phyloP scores from a whole-genome alignment of 108 stramenopile species.

The Schizochytrium sp. region DNA sequence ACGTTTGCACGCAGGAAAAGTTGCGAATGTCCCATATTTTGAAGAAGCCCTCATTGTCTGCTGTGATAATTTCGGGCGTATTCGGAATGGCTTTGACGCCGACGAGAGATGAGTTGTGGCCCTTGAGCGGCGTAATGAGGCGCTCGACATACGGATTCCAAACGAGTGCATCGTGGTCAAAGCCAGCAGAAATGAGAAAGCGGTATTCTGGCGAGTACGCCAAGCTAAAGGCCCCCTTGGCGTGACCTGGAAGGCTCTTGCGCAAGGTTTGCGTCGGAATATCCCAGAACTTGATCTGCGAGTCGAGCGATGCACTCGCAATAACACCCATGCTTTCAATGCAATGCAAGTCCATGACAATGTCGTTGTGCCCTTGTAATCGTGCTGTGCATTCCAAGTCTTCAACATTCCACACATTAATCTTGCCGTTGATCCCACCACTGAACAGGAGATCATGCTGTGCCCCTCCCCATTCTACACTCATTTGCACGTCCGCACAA shows the following conservation, averaged over 20 bases:
- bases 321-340: conserved; percentile 42
- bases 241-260: conserved; percentile 40
- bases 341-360: conserved; percentile 43
- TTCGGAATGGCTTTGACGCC: conserved; percentile 44
- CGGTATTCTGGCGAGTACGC: conserved; percentile 44
- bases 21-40: conserved; percentile 54
- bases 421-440: conserved; percentile 34
- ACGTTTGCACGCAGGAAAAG: conserved; percentile 51
- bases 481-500: conserved; percentile 40
- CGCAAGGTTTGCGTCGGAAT: conserved; percentile 43
- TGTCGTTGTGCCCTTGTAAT: conserved; percentile 43
- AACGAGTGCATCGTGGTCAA: conserved; percentile 52
- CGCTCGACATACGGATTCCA: conserved; percentile 52
- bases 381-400: conserved; percentile 22
- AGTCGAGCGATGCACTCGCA: conserved; percentile 45
- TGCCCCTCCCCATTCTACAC: conserved; percentile 32
- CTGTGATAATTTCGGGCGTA: conserved; percentile 49
- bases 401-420: conserved; percentile 38
- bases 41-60: conserved; percentile 36
- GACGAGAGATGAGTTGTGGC: conserved; percentile 42
- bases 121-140: conserved; percentile 37
- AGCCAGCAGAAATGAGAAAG: conserved; percentile 46
- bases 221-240: conserved; percentile 46
- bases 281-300: conserved; percentile 50
- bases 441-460: conserved; percentile 36